Percentiles rank a stretch among this genome's conserved stretches.
phyloP scores from a whole-genome alignment of 2,329 filamentous ascomycete genomes.

The Xylariaceae sp. region DNA sequence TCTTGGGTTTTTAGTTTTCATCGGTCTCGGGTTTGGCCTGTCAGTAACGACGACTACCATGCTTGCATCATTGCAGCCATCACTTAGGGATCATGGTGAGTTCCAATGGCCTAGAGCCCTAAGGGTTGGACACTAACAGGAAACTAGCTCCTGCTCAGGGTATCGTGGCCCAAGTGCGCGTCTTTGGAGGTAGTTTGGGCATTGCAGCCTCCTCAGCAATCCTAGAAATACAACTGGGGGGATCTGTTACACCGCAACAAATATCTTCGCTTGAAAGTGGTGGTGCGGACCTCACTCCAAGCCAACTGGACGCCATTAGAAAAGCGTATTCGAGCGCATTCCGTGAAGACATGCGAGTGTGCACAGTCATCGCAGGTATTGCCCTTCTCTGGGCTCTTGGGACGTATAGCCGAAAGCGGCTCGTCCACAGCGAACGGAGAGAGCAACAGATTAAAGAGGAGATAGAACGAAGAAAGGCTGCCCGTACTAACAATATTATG shows the following conservation, averaged over 20 bases:
- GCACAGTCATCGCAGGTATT: constrained; percentile 47
- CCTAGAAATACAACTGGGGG: constrained; percentile 42
- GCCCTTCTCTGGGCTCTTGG: constrained; percentile 49
- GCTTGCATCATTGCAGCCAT: constrained; percentile 49
- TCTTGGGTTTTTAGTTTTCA: constrained; percentile 55
- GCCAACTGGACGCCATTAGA: constrained; percentile 43
- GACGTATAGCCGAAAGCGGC: constrained; percentile 45
- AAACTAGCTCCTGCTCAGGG: constrained; percentile 56
- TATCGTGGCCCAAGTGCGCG: constrained; percentile 56
- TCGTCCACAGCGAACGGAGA: constrained; percentile 37
- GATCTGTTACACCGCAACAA: constrained; percentile 38
- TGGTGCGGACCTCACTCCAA: constrained; percentile 30
- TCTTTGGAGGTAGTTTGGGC: constrained; percentile 60
- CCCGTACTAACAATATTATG: background rate
- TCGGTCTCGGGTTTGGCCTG: constrained; percentile 60
- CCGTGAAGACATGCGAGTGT: constrained; percentile 53
- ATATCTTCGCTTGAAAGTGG: constrained; percentile 32
- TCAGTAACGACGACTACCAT: constrained; percentile 56
- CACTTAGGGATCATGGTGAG: constrained; percentile 54
- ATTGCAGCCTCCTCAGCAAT: constrained; percentile 59
- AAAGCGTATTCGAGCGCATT: constrained; percentile 53
- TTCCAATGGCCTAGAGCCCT: background rate
- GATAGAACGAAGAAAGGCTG: constrained; percentile 31
- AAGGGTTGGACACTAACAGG: constrained; percentile 23
- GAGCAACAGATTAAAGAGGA: constrained; percentile 36